These are phyloP conservation scores for Dictyostelium discoideum DNA, from an alignment of 78 protist species.

Conservation along the genomic window DNA sequence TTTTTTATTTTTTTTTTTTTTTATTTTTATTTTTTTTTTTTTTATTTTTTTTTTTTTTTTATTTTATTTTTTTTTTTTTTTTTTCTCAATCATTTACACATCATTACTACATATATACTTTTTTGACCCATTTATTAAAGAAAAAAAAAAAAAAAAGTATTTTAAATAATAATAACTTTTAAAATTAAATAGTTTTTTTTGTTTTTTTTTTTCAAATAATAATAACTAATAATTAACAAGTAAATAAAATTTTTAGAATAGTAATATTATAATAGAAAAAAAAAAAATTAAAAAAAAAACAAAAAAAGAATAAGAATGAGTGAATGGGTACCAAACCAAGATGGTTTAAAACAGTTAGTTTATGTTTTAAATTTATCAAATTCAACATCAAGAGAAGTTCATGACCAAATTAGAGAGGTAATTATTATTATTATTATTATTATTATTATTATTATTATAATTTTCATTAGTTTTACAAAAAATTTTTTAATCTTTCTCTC, in stretches of 20 bases:
- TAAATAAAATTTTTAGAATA: background rate
- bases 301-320: background rate
- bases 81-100: background rate
- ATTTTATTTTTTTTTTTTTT: background rate
- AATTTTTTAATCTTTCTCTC: background rate
- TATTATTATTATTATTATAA: background rate
- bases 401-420: constrained; percentile 41
- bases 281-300: background rate
- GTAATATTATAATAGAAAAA: background rate
- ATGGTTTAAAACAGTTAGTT: constrained; percentile 43
- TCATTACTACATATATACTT: background rate
- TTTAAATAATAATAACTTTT: background rate
- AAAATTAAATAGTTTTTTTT: background rate
- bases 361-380: background rate
- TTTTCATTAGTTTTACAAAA: no score
- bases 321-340: constrained; percentile 54
- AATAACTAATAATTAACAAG: background rate
- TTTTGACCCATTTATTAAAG: background rate
- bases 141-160: background rate
- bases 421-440: background rate
- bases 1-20: no score
- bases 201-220: background rate
- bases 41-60: background rate
- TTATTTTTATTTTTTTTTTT: no score
- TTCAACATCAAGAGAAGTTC: constrained; percentile 25